These are phyloP conservation scores for Phytophthora cactorum DNA, from an alignment of 352 stramenopile species.

Conservation along the genomic window DNA sequence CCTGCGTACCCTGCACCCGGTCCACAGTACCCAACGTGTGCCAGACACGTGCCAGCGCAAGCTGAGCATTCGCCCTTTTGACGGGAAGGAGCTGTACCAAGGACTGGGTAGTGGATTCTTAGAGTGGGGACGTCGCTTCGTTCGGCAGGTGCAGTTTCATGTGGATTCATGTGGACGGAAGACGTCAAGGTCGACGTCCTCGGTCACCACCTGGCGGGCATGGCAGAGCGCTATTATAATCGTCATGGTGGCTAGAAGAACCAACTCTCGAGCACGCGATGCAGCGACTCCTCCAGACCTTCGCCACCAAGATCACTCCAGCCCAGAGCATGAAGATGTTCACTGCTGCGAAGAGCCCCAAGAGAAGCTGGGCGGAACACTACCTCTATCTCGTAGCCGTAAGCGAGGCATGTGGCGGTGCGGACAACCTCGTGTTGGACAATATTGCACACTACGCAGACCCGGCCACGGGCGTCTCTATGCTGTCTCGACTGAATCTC, in stretches of 20 bases:
- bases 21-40: neutral
- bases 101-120: neutral
- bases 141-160: neutral
- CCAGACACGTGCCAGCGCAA: neutral
- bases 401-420: neutral
- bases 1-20: neutral
- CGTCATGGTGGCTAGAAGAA: neutral
- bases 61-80: neutral
- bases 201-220: neutral
- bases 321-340: neutral
- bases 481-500: slow-evolving; percentile 15
- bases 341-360: neutral
- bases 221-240: neutral
- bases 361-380: neutral
- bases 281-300: neutral
- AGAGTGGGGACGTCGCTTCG: neutral
- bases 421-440: slow-evolving; percentile 12
- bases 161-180: neutral
- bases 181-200: neutral
- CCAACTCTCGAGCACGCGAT: neutral
- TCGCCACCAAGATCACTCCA: neutral
- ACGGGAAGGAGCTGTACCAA: neutral
- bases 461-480: neutral
- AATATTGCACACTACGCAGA: slow-evolving; percentile 32
- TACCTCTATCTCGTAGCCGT: neutral